These are phyloP conservation scores for Picochlorum sp. DNA, from an alignment of 139 green algal species.

Conservation along the genomic window DNA sequence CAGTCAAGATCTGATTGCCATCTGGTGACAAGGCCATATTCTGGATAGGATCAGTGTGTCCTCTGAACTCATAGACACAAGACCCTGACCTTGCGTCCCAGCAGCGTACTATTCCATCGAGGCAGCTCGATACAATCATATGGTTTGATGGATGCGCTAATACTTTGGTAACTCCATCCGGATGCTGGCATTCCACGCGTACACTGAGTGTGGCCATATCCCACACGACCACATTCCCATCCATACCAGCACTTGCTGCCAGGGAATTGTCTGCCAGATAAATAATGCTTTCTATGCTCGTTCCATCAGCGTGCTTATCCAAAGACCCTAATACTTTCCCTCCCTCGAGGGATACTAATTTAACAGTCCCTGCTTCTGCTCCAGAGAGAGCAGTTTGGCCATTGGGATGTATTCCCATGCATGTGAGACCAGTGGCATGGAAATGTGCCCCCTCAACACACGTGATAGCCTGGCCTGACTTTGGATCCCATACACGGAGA, in stretches of 20 bases:
- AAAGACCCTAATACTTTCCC: constrained; percentile 16
- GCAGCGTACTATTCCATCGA: constrained; percentile 65
- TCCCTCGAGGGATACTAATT: constrained; percentile 50
- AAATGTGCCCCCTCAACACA: constrained; percentile 35
- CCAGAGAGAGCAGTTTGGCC: constrained; percentile 46
- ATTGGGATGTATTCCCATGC: constrained; percentile 49
- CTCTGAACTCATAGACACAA: constrained; percentile 38
- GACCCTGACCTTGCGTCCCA: constrained; percentile 67
- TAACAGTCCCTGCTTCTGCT: constrained; percentile 49
- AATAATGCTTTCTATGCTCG: constrained; percentile 56
- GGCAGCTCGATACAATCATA: constrained; percentile 62
- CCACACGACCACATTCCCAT: constrained; percentile 70
- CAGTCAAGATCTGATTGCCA: constrained; percentile 55
- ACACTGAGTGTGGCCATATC: constrained; percentile 36
- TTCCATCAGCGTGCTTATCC: constrained; percentile 57
- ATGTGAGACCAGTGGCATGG: constrained; percentile 56
- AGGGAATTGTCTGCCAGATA: constrained; percentile 45
- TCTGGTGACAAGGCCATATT: constrained; percentile 55
- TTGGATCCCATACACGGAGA: constrained; percentile 76
- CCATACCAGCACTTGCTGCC: constrained; percentile 53
- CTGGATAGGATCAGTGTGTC: constrained; percentile 58
- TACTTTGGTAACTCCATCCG: constrained; percentile 52
- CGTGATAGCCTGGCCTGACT: constrained; percentile 59
- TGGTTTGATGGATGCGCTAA: constrained; percentile 48
- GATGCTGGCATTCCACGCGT: constrained; percentile 52